Percentiles rank a stretch among this genome's conserved stretches.
These are phyloP conservation scores for Silene noctiflora DNA, from an alignment of 179 eudicot species.

Conservation along the genomic window DNA sequence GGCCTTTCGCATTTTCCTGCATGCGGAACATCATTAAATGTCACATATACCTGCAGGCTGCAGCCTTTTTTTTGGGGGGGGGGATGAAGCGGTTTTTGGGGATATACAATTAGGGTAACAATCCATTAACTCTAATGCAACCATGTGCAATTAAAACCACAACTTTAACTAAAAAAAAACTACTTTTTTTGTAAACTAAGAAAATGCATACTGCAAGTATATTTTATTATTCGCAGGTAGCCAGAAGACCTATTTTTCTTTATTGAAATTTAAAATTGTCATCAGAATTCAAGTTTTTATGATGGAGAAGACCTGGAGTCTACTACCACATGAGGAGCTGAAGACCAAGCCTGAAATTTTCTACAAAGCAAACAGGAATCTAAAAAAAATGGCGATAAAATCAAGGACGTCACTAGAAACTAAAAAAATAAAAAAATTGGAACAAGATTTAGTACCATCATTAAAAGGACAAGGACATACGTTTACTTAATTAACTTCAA, in stretches of 20 bases:
- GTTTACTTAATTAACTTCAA: no score
- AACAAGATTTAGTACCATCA: no score
- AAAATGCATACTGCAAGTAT: not conserved
- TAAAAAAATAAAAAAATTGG: not conserved
- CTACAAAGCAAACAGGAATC: not conserved
- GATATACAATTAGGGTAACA: not conserved
- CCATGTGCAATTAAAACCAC: not conserved
- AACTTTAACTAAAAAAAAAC: not conserved
- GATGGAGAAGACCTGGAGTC: not conserved
- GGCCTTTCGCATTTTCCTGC: slow-evolving; percentile 45
- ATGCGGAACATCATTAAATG: slow-evolving; percentile 12
- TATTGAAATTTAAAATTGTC: no score
- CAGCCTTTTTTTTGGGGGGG: no score
- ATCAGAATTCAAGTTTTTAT: not conserved
- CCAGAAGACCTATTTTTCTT: no score
- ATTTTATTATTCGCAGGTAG: not conserved
- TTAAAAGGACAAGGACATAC: no score
- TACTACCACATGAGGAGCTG: not conserved
- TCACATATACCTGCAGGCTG: not conserved
- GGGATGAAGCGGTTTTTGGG: not conserved
- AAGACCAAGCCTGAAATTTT: not conserved
- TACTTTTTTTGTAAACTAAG: not conserved
- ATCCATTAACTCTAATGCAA: not conserved
- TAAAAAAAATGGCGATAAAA: not conserved
- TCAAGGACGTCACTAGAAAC: not conserved